Conservation (phyloP, 73 alveolate genomes). For the Paramecium caudatum region DNA sequence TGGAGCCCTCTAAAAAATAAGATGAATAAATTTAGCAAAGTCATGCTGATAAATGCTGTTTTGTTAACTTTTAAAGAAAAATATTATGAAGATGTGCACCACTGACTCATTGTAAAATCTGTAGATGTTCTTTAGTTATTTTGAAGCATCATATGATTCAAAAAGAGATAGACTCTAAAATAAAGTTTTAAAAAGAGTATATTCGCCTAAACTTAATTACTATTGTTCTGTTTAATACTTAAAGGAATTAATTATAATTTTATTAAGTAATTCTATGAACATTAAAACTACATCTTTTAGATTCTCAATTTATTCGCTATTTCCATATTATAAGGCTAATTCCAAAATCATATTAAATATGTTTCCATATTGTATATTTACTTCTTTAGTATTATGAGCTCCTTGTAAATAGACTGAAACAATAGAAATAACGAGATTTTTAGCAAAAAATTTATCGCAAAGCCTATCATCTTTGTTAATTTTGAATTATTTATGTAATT, state of each 20-base stretch:
- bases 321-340: background rate
- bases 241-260: background rate
- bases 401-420: background rate
- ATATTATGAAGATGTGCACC: background rate
- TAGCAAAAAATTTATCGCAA: background rate
- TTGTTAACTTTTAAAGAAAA: conserved; percentile 11
- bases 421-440: background rate
- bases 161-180: background rate
- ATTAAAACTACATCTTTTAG: background rate
- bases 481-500: background rate
- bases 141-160: conserved; percentile 29
- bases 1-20: background rate
- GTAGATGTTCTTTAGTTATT: background rate
- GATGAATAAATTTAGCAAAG: background rate
- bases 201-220: background rate
- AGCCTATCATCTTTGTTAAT: background rate
- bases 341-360: background rate
- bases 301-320: background rate
- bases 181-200: background rate
- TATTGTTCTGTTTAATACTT: background rate
- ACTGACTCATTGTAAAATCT: background rate
- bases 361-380: background rate
- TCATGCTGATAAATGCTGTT: background rate
- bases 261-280: background rate
- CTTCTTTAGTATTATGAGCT: background rate